Base-by-base conservation (phyloP, 2,329 filamentous ascomycete species). In the Sporothrix schenckii region DNA sequence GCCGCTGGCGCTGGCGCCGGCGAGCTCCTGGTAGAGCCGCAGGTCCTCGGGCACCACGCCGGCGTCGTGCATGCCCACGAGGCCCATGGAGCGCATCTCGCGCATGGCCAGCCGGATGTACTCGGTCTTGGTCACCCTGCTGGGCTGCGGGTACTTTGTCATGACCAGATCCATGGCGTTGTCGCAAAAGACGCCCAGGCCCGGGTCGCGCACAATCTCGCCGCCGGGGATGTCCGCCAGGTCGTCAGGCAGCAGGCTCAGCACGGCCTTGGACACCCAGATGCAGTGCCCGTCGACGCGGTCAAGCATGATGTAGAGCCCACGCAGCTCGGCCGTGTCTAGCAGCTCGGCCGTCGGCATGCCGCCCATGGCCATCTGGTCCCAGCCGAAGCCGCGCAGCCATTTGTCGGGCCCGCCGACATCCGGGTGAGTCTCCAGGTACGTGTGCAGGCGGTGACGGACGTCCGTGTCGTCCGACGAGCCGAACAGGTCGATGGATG, bases 1-100 rank as follows among this genome's bases (percentile, higher is more conserved):
- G 73, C 13, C 72, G 30, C 47, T 34, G 73, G 13, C 72, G 30
- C 47, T 34, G 73, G 13, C 44, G 50, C 70, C 78, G 0, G 83
- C 84, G 71, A 91, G 80, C 21, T 84, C 79, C 63, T 83, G 80
- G 73, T 85, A 88, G 10, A 91, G 80, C 27, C 80, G 76, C 21
- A 90, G 76, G 69, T 88, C 85, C 1, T 79, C 80, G 0, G 87
- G 86, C 13, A 82, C 80, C 52, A 88, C 87, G 4, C 89, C 89
- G 4, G 90, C 90, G 76, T 92, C 89, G 73, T 91, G 89, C 76
- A 91, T 86, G 21, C 89, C 90, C 3, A 91, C 88, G 5, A 92
- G 81, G 0, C 90, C 90, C 54, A 89, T 82, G 70, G 85, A 83
- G 75, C 91, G 90, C 63, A 92, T 80, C 67, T 84, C 84, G 14